Evolutionary conservation across 129 eudicot species (phyloP), one percentile per base, ranked within the genome.

Genomic region (Escallonia herrerae): DNA sequence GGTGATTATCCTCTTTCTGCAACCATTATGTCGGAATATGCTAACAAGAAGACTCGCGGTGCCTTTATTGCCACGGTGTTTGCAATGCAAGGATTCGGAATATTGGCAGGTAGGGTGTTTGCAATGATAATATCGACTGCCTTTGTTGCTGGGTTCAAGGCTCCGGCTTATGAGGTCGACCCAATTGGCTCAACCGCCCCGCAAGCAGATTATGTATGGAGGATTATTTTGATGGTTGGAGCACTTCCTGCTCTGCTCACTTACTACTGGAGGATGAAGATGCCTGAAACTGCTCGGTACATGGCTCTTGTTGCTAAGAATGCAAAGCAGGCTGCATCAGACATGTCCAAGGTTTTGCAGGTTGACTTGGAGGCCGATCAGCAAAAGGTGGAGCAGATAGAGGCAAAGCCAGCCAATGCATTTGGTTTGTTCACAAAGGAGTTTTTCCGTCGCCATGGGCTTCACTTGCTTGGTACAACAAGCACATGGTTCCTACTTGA

Each of bases 261-360:
- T 3, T 81, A 61, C 76, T 81, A 81, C 65, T 72, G 73, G 79
- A 64, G 86, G 45, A 55, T 73, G 73, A 81, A 81, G 74, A 81
- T 81, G 86, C 86, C 86, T 4, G 86, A 81, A 65, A 81, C 86
- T 2, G 86, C 86, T 15, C 78, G 86, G 15, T 81, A 76, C 79
- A 81, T 82, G 1, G 86, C 86, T 15, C 78, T 81, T 8, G 86
- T 81, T 14, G 86, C 86, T 33, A 81, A 81, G 47, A 60, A 81
- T 33, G 67, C 69, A 5, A 76, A 76, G 7, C 73, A 76, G 39
- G 95, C 95, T 8, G 87, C 85, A 7, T 47, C 67, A 8, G 95
- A 87, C 38, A 87, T 87, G 95, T 80, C 86, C 1, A 67, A 76
- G 42, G 88, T 84, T 15, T 50, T 87, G 72, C 74, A 84, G 46